Evolutionary conservation across 1,284 basidiomycete species (phyloP), one percentile per base, ranked within the genome.

Genomic region (Moesziomyces parantarcticus): DNA sequence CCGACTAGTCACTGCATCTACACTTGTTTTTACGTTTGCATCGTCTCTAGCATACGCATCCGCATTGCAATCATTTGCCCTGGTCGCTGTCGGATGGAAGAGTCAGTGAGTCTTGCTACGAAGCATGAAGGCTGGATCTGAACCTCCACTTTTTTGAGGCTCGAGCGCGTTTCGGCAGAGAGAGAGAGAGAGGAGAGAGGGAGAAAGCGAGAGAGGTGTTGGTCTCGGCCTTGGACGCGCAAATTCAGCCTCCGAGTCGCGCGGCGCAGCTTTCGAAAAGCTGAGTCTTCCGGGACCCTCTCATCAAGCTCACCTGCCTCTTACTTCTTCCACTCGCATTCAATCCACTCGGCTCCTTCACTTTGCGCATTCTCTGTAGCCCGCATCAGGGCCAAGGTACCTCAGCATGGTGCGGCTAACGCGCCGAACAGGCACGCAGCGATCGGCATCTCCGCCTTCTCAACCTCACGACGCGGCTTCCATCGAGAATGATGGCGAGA

Each of bases 401-500:
- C 4, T 20, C 44, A 43, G 23, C 16, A 68, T 68, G 65, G 55
- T 40, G 21, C 65, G 65, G 8, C 55, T 58, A 29, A 68, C 65
- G 32, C 65, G 65, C 46, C 50, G 65, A 20, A 68, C 58, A 2
- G 58, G 65, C 36, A 48, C 65, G 1, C 58, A 54, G 44, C 61
- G 23, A 50, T 53, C 65, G 34, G 34, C 55, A 16, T 9, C 54
- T 14, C 34, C 54, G 14, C 46, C 45, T 40, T 60, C 64, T 16
- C 32, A 26, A 22, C 45, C 7, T 18, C 44, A 7, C 5, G 40
- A 16, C 11, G 36, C 46, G 23, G 16, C 45, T 18, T 5, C 36
- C 36, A 50, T 54, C 42, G 46, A 47, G 16, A 25, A 18, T 1
- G 58, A 54, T 41, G 41, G 34, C 4, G 51, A 54, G 29, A 29